Conservation (phyloP, 2,329 filamentous ascomycete genomes). For the Calonectria pauciramosa region DNA sequence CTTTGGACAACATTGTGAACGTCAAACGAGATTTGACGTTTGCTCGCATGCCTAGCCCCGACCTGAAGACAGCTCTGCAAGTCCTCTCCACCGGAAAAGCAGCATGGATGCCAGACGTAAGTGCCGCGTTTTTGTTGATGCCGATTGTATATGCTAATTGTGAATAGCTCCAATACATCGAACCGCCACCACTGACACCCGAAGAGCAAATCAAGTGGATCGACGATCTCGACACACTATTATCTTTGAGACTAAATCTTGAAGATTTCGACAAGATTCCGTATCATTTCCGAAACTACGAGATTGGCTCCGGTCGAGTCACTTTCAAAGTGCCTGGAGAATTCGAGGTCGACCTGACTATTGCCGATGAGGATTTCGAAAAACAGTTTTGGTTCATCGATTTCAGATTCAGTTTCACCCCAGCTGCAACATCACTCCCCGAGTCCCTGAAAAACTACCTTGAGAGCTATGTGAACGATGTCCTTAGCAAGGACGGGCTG, state of each 20-base stretch:
- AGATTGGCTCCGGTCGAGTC: constrained; percentile 86
- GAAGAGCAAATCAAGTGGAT: constrained; percentile 81
- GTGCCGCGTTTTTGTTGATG: constrained; percentile 44
- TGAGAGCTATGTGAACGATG: constrained; percentile 79
- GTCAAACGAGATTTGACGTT: constrained; percentile 80
- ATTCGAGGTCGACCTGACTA: constrained; percentile 93
- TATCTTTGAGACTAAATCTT: constrained; percentile 86
- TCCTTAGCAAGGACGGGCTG: constrained; percentile 79
- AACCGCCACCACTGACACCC: constrained; percentile 77
- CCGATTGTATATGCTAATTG: constrained; percentile 49
- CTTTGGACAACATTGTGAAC: constrained; percentile 75
- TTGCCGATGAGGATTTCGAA: constrained; percentile 85
- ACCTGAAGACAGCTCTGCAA: constrained; percentile 90
- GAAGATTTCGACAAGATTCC: constrained; percentile 85
- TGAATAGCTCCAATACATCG: constrained; percentile 79
- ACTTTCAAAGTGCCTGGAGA: constrained; percentile 88
- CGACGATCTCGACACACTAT: constrained; percentile 84
- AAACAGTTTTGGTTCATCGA: constrained; percentile 96
- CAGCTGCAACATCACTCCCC: constrained; percentile 72
- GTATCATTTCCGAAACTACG: constrained; percentile 81
- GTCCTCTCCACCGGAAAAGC: constrained; percentile 84
- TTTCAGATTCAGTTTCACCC: constrained; percentile 85
- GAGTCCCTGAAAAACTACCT: constrained; percentile 75
- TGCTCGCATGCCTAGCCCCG: constrained; percentile 88
- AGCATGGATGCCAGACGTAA: constrained; percentile 83